A percentile compares a stretch with the other conserved stretches of the same genome.
Conservation (phyloP, 768 basidiomycete genomes). For the Pholiota molesta region DNA sequence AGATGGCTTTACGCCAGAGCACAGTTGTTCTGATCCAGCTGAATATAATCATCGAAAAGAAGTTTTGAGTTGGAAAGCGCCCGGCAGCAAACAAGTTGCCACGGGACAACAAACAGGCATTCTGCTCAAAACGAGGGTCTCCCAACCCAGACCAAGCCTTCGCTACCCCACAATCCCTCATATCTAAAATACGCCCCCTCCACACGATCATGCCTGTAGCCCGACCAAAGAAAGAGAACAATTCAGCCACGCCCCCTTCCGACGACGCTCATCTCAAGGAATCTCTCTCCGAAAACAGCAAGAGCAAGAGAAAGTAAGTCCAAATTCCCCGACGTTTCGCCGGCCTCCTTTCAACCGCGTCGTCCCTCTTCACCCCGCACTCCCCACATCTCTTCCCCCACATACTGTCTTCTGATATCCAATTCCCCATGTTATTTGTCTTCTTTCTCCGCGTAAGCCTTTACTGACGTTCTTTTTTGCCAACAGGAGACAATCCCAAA, state of each 20-base stretch:
- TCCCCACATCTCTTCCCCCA: slow-evolving; percentile 39
- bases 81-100: slow-evolving; percentile 42
- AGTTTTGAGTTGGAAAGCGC: slow-evolving; percentile 38
- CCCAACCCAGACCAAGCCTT: slow-evolving; percentile 23
- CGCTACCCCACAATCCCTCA: slow-evolving; percentile 32
- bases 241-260: slow-evolving; percentile 64
- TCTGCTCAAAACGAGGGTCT: slow-evolving; percentile 37
- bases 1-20: slow-evolving; percentile 30
- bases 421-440: slow-evolving; percentile 40
- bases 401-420: slow-evolving; percentile 20
- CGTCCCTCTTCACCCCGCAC: slow-evolving; percentile 43
- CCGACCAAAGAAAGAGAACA: slow-evolving; percentile 67
- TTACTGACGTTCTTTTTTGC: slow-evolving; percentile 36
- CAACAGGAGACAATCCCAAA: slow-evolving; percentile 82
- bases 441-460: slow-evolving; percentile 24
- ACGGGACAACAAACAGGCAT: slow-evolving; percentile 45
- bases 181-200: slow-evolving; percentile 33
- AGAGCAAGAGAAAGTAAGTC: slow-evolving; percentile 80
- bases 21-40: slow-evolving; percentile 36
- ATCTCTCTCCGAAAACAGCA: slow-evolving; percentile 65
- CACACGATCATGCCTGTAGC: slow-evolving; percentile 61
- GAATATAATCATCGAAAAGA: slow-evolving; percentile 42
- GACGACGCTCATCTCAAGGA: slow-evolving; percentile 63
- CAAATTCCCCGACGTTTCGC: slow-evolving; percentile 58
- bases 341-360: slow-evolving; percentile 41